Evolutionary conservation across 1,284 basidiomycete species (phyloP), one percentile per base, ranked within the genome.

Genomic region (Leccinum huronense): DNA sequence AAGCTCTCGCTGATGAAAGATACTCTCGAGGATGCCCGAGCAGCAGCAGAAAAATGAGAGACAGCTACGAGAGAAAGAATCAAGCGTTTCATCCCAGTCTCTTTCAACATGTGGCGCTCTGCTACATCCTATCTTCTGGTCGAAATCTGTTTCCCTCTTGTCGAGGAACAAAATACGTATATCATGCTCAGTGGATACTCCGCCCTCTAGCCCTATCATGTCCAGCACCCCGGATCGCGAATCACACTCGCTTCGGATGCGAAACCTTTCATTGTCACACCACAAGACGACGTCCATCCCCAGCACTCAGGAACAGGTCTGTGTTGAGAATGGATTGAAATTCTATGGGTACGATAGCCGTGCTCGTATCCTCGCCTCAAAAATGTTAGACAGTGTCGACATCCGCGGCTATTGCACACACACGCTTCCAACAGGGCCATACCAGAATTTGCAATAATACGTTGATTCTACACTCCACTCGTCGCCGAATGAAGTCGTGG

Each of bases 1-100:
- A 91, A 91, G 75, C 84, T 95, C 54, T 77, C 83, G 2, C 80
- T 80, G 38, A 81, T 96, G 67, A 95, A 98, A 72, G 96, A 97
- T 71, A 81, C 88, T 69, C 82, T 98, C 10, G 93, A 95, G 66
- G 94, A 97, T 69, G 82, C 86, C 1, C 88, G 86, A 19, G 80
- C 81, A 5, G 82, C 85, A 30, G 81, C 90, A 2, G 94, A 97
- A 72, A 82, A 82, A 65, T 94, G 97, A 57, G 90, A 92, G 66
- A 80, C 81, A 8, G 79, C 83, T 3, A 80, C 88, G 70, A 84
- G 85, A 63, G 86, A 89, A 48, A 84, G 88, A 67, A 80, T 92
- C 65, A 82, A 82, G 65, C 86, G 90, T 67, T 83, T 88, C 66
- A 91, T 36, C 53, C 85, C 85, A 0, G 30, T 65, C 0, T 63